Conservation (phyloP, 768 basidiomycete genomes). For the Cubamyces lactineus region DNA sequence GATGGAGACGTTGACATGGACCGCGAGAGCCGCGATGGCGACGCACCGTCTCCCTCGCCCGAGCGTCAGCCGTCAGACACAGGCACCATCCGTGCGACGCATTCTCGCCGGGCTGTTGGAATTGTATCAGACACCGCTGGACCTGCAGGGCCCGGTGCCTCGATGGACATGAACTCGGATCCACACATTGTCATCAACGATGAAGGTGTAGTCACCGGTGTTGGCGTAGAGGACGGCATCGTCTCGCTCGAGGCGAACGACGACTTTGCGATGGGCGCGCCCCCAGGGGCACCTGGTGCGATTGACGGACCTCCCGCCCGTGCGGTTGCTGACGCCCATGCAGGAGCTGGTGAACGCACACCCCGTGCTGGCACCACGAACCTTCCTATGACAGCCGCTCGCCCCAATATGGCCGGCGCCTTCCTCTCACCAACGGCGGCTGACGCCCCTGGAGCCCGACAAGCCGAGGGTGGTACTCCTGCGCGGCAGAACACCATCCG, state of each 20-base stretch:
- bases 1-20: conserved; percentile 69
- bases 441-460: conserved; percentile 8
- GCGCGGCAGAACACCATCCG: conserved; percentile 24
- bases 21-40: conserved; percentile 40
- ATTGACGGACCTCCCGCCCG: conserved; percentile 44
- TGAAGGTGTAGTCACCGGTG: conserved; percentile 46
- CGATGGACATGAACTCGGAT: conserved; percentile 48
- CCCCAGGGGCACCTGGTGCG: conserved; percentile 89
- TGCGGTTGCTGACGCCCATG: conserved; percentile 29
- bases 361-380: conserved; percentile 64
- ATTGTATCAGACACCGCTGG: conserved; percentile 46
- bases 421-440: conserved; percentile 11
- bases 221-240: conserved; percentile 74
- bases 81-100: conserved; percentile 35
- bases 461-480: neutral
- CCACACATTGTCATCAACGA: conserved; percentile 58
- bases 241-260: conserved; percentile 82
- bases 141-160: conserved; percentile 33
- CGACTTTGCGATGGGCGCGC: conserved; percentile 88
- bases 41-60: conserved; percentile 34
- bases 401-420: neutral
- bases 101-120: conserved; percentile 48
- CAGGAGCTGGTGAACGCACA: conserved; percentile 39
- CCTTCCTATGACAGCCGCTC: conserved; percentile 41
- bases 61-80: conserved; percentile 32